Base-by-base conservation (phyloP, 345 rosid genomes). In the Eucalyptus regnans region DNA sequence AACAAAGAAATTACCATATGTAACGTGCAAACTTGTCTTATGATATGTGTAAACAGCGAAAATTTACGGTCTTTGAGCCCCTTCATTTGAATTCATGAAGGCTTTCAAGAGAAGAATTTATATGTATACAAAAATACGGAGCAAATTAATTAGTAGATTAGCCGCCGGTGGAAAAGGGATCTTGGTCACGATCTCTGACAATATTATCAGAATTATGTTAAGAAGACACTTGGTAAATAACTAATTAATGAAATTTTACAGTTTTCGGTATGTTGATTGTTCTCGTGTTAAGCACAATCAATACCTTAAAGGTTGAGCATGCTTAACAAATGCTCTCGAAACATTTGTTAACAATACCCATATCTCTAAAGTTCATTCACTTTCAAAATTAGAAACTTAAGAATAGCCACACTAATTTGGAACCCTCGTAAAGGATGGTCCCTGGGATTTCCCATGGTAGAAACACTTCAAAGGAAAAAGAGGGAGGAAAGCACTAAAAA, bases 221-320 rank as follows among this genome's bases (percentile, higher is more conserved):
- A 56, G 12, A 23, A 29, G 33, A 58, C 14, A 25, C 64, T 58
- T 27, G 7, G 29, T 58, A 27, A 60, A 12, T 12, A 60, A 60
- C 15, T 27, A 29, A 62, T 1, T 27, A 62, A 62, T 29, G 2
- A 31, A 68, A 31, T 16, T 31, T 31, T 31, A 68, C 11, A 8
- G 1, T 31, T 33, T 31, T 16, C 1, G 16, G 0, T 9, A 4
- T 5, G 20, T 0, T 5, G 43, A 31, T 68, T 33, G 23, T 17
- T 8, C 4, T 68, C 12, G 6, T 33, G 23, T 68, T 33, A 33
- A 33, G 80, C 80, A 17, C 43, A 18, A 17, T 68, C 1, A 4
- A 68, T 68, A 31, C 0, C 0, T 66, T 15, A 66, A n/a, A 15
- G 0, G 31, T 6, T 60, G 33, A 68, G 80, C 0, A 31, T 31